Conservation (phyloP, 352 stramenopile species). For the Pythium rhizo-oryzae region DNA sequence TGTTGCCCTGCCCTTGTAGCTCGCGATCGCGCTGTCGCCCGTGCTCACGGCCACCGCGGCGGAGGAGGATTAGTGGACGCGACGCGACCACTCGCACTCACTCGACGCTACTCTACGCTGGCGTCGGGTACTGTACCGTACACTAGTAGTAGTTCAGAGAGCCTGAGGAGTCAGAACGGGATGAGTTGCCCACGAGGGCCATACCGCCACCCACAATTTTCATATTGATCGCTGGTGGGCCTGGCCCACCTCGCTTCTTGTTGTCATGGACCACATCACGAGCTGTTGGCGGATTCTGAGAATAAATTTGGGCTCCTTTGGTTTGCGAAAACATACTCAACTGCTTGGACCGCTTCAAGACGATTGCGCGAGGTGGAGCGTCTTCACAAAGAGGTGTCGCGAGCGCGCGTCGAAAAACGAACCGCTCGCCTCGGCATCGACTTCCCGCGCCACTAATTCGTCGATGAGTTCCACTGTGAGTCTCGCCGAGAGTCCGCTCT, state of each 20-base stretch:
- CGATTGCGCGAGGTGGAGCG: constrained; percentile 59
- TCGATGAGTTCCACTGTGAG: constrained; percentile 70
- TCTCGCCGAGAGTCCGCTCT: constrained; percentile 22
- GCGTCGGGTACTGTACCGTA: constrained; percentile 1
- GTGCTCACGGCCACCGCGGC: constrained; percentile 46
- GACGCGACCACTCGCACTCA: neutral
- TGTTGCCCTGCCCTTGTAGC: constrained; percentile 28
- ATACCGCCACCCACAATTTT: constrained; percentile 1
- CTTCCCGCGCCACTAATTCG: constrained; percentile 61
- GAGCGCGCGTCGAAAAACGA: constrained; percentile 53
- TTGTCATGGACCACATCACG: neutral
- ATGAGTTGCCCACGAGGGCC: neutral
- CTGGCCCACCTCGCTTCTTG: neutral
- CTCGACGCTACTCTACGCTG: neutral
- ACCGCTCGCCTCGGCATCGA: constrained; percentile 29
- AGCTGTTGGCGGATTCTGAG: neutral
- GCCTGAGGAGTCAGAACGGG: neutral
- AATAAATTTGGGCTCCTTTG: constrained; percentile 6
- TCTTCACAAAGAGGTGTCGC: constrained; percentile 76
- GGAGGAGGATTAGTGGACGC: constrained; percentile 48
- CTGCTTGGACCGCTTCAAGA: constrained; percentile 15
- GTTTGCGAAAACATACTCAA: neutral
- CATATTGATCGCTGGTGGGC: constrained; percentile 2
- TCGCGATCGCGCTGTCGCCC: constrained; percentile 69
- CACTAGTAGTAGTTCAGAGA: constrained; percentile 15